A percentile compares a stretch with the other conserved stretches of the same genome.
Evolutionary conservation across 352 stramenopile species (phyloP).

Genomic region (Phytophthora fragariae): DNA sequence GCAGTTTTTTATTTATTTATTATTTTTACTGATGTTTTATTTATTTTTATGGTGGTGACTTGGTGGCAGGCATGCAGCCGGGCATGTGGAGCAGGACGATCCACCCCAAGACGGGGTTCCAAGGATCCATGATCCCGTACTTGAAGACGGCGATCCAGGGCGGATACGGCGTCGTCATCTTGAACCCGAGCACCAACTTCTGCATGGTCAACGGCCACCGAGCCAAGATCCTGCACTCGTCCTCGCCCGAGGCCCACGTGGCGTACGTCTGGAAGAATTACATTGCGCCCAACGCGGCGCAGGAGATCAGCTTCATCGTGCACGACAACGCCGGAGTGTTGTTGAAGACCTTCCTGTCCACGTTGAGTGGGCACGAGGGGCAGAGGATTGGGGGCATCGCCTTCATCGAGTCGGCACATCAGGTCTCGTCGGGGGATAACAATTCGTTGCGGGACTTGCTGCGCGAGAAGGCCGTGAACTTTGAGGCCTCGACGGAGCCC

Average conservation of each 20-base stretch:
- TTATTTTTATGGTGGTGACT: background rate
- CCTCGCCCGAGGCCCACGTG: conserved; percentile 79
- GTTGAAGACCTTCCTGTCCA: conserved; percentile 76
- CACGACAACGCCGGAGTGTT: conserved; percentile 75
- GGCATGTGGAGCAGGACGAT: conserved; percentile 79
- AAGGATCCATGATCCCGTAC: conserved; percentile 90
- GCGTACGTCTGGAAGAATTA: conserved; percentile 91
- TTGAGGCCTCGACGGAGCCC: conserved; percentile 79
- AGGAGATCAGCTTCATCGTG: conserved; percentile 89
- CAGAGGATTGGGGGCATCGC: conserved; percentile 78
- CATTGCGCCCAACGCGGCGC: conserved; percentile 78
- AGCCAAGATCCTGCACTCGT: conserved; percentile 85
- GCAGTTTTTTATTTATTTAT: background rate
- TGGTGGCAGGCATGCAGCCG: conserved; percentile 59
- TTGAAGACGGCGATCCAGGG: conserved; percentile 87
- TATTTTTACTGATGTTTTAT: background rate
- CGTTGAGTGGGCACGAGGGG: conserved; percentile 63
- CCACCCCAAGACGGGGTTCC: conserved; percentile 83
- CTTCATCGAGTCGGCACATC: conserved; percentile 87
- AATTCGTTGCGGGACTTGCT: conserved; percentile 66
- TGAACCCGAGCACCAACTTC: conserved; percentile 88
- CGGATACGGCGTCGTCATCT: conserved; percentile 81
- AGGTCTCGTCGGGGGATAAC: conserved; percentile 66
- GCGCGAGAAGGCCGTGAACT: conserved; percentile 80
- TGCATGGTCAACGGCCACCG: conserved; percentile 81